phyloP scores from a whole-genome alignment of 352 stramenopile species.

The Phytophthora pisi region DNA sequence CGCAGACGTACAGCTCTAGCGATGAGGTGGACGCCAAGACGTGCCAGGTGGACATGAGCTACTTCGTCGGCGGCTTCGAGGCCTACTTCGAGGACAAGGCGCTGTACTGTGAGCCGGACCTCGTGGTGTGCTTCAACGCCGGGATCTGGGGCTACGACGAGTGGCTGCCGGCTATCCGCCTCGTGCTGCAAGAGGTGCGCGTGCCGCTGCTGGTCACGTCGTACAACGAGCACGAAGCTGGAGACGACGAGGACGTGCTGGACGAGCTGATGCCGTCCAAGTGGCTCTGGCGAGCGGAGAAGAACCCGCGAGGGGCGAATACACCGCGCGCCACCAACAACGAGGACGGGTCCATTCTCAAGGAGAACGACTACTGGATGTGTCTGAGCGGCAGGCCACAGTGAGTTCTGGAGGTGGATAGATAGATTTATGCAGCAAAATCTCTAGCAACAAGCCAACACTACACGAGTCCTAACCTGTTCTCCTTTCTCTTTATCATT shows the following conservation, averaged over 20 bases:
- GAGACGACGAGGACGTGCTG: slow-evolving; percentile 80
- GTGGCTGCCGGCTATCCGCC: slow-evolving; percentile 74
- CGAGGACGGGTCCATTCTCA: slow-evolving; percentile 54
- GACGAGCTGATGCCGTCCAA: slow-evolving; percentile 48
- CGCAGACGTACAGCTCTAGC: slow-evolving; percentile 24
- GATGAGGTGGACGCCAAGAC: slow-evolving; percentile 6
- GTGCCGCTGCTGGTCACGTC: slow-evolving; percentile 81
- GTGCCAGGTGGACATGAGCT: slow-evolving; percentile 55
- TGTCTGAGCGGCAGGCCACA: slow-evolving; percentile 52
- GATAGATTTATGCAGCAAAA: neutral
- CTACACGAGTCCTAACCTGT: slow-evolving; percentile 3
- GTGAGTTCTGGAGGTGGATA: neutral
- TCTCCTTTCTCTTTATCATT: slow-evolving; percentile 14
- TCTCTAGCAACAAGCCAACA: neutral
- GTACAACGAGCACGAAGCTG: slow-evolving; percentile 85
- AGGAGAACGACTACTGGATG: slow-evolving; percentile 88
- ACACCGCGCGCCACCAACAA: slow-evolving; percentile 65
- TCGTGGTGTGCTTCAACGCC: slow-evolving; percentile 85
- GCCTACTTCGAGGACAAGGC: slow-evolving; percentile 52
- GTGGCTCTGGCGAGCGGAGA: slow-evolving; percentile 79
- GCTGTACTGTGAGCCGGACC: slow-evolving; percentile 54
- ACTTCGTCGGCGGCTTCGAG: slow-evolving; percentile 80
- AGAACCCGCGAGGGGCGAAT: slow-evolving; percentile 61
- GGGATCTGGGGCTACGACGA: slow-evolving; percentile 90
- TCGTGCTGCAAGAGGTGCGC: slow-evolving; percentile 61